Conservation (phyloP, 2,329 filamentous ascomycete genomes). For the Diaporthe ampelina region DNA sequence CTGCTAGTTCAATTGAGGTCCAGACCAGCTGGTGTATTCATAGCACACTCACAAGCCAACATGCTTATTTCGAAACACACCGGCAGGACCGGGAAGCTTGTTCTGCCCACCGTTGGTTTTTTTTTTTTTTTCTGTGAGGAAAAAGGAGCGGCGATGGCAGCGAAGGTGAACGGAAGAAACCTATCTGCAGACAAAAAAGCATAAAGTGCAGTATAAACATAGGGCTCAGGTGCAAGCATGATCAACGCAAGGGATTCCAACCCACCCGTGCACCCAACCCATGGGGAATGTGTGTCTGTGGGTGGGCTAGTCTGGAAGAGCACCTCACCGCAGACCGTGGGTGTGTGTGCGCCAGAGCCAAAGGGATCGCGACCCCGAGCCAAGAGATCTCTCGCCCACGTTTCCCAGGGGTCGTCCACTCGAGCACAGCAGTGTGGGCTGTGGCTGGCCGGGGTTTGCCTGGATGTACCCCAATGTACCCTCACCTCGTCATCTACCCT, state of each 20-base stretch:
- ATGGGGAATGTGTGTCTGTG: constrained; percentile 13
- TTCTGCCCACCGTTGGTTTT: background rate
- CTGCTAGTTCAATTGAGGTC: too few species aligned
- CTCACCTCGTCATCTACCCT: background rate
- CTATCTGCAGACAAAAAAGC: background rate
- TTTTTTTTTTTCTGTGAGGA: background rate
- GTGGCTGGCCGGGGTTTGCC: background rate
- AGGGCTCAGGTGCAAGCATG: background rate
- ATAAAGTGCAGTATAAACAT: background rate
- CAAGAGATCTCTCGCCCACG: constrained; percentile 27
- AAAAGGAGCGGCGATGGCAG: background rate
- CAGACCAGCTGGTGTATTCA: background rate
- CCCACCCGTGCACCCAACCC: background rate
- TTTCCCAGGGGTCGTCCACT: constrained; percentile 21
- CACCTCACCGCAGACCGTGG: background rate
- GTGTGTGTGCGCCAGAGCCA: background rate
- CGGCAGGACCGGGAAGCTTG: constrained; percentile 24
- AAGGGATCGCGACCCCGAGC: constrained; percentile 19
- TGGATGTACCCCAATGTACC: constrained; percentile 15
- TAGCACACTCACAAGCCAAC: background rate
- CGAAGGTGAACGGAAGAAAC: background rate
- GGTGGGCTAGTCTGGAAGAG: background rate
- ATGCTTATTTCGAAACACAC: constrained; percentile 13
- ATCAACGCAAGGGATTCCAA: constrained; percentile 22
- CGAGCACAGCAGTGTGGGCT: background rate